These are phyloP conservation scores for Hypoxylon sp. DNA, from an alignment of 2,329 filamentous ascomycete genomes.

Conservation along the genomic window DNA sequence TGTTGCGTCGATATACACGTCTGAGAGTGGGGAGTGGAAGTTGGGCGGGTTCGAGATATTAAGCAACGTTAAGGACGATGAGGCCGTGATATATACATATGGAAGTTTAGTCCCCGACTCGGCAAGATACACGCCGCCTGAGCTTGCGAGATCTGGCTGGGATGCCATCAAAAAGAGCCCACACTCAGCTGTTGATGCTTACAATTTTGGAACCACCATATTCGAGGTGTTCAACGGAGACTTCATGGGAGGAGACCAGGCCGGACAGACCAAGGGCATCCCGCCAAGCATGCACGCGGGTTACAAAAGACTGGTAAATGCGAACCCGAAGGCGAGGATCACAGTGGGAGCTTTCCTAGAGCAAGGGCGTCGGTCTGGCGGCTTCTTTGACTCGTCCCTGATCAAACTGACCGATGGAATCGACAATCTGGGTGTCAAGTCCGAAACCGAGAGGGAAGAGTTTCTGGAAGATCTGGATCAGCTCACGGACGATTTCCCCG, in stretches of 20 bases:
- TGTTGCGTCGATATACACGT: conserved; percentile 89
- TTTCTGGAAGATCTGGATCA: conserved; percentile 90
- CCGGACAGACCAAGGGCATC: conserved; percentile 86
- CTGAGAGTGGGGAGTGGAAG: conserved; percentile 98
- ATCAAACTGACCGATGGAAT: conserved; percentile 94
- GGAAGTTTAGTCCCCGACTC: conserved; percentile 90
- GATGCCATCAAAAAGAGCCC: conserved; percentile 87
- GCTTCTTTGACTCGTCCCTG: conserved; percentile 92
- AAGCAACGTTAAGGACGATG: conserved; percentile 95
- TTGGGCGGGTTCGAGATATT: conserved; percentile 92
- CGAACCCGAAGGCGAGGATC: conserved; percentile 88
- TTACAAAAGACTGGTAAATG: conserved; percentile 89
- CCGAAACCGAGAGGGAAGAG: conserved; percentile 82
- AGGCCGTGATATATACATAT: conserved; percentile 93
- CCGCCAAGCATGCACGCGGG: conserved; percentile 89
- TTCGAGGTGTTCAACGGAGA: conserved; percentile 93
- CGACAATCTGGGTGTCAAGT: conserved; percentile 91
- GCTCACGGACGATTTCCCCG: conserved; percentile 92
- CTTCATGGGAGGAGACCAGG: conserved; percentile 81
- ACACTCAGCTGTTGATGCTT: conserved; percentile 85
- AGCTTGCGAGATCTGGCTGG: conserved; percentile 90
- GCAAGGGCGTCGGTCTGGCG: conserved; percentile 82
- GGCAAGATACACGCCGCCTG: conserved; percentile 85
- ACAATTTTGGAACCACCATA: conserved; percentile 84
- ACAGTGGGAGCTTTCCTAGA: conserved; percentile 89